phyloP scores from a whole-genome alignment of 2,329 filamentous ascomycete species.

The Drechslera avenae region DNA sequence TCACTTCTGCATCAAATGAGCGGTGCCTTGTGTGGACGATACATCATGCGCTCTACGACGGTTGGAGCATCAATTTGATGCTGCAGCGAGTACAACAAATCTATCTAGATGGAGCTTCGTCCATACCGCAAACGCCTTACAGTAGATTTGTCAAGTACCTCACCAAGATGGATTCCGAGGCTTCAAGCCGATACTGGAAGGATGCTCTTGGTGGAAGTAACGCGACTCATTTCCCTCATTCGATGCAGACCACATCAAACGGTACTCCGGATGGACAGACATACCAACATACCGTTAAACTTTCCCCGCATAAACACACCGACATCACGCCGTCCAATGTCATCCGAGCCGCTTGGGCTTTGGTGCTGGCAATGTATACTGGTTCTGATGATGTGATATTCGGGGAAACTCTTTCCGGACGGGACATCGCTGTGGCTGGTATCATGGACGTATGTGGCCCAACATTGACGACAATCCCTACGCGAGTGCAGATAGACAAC shows the following conservation, averaged over 20 bases:
- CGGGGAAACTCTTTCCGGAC: slow-evolving; percentile 42
- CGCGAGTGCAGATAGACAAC: slow-evolving; percentile 39
- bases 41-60: slow-evolving; percentile 52
- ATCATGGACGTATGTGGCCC: slow-evolving; percentile 46
- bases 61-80: slow-evolving; percentile 42
- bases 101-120: slow-evolving; percentile 18
- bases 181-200: slow-evolving; percentile 44
- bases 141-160: slow-evolving; percentile 45
- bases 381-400: slow-evolving; percentile 30
- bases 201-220: slow-evolving; percentile 27
- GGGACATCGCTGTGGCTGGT: slow-evolving; percentile 42
- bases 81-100: slow-evolving; percentile 40
- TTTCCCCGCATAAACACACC: slow-evolving; percentile 27
- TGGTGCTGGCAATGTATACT: slow-evolving; percentile 30
- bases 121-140: slow-evolving; percentile 32
- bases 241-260: slow-evolving; percentile 26
- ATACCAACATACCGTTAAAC: slow-evolving; percentile 29
- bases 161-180: slow-evolving; percentile 19
- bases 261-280: slow-evolving; percentile 30
- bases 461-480: slow-evolving; percentile 48
- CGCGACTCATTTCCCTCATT: slow-evolving; percentile 43
- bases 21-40: slow-evolving; percentile 47
- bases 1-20: slow-evolving; percentile 18
- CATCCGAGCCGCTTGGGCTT: slow-evolving; percentile 31
- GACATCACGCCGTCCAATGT: slow-evolving; percentile 39